Percentiles rank a stretch among this genome's conserved stretches.
Conservation (phyloP, 305 asterid species). For the Plantago coronopus region DNA sequence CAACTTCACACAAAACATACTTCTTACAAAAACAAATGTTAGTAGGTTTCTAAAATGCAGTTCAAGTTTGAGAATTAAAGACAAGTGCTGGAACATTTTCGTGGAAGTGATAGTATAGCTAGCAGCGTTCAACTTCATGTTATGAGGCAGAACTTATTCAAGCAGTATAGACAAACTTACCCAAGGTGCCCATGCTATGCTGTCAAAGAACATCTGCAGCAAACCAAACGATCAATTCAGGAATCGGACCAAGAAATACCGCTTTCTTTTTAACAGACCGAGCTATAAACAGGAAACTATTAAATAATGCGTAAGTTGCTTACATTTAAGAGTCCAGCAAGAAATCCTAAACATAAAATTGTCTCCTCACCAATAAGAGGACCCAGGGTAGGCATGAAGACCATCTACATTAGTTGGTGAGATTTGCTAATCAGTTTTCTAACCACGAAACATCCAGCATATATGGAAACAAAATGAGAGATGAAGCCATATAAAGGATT, state of each 20-base stretch:
- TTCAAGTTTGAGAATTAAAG: neutral
- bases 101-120: neutral
- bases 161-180: slow-evolving; percentile 28
- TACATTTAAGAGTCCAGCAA: slow-evolving; percentile 43
- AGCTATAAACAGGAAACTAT: neutral
- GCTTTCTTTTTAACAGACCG: neutral
- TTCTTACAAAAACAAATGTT: neutral
- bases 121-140: neutral
- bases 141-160: neutral
- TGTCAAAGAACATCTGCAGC: slow-evolving; percentile 47
- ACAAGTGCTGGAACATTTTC: neutral
- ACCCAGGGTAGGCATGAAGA: slow-evolving; percentile 42
- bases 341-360: slow-evolving; percentile 40
- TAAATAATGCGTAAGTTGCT: neutral
- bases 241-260: neutral
- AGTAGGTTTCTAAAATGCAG: slow-evolving; percentile 10
- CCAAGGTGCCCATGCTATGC: slow-evolving; percentile 65
- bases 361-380: slow-evolving; percentile 47
- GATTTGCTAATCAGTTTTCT: slow-evolving; percentile 8
- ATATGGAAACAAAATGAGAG: neutral
- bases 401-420: slow-evolving; percentile 31
- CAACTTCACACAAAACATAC: too few species aligned
- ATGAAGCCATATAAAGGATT: neutral
- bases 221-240: slow-evolving; percentile 16
- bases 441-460: neutral